Percentiles rank a stretch among this genome's conserved stretches.
Evolutionary conservation across 116 monocot genomes (phyloP).

Genomic region (Phalaenopsis hybrid): DNA sequence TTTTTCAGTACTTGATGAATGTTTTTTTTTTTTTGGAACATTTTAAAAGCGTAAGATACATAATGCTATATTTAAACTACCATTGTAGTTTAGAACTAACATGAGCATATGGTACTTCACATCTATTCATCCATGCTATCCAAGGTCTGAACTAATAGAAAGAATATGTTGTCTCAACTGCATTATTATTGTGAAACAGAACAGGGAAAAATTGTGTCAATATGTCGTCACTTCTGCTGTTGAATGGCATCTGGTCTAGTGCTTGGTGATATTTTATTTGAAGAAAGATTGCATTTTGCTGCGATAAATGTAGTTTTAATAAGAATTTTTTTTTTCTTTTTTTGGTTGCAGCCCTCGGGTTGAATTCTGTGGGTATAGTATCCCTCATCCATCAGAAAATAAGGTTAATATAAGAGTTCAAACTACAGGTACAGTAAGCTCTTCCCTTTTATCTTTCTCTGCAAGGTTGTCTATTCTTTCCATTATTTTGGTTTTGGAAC

Average conservation of each 20-base stretch:
- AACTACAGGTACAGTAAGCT: constrained; percentile 54
- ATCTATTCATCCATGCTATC: too few relatives aligned
- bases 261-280: not conserved
- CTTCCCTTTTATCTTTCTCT: not conserved
- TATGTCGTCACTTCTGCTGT: too few relatives aligned
- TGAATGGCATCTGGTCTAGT: too few relatives aligned
- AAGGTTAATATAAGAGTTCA: constrained; percentile 92
- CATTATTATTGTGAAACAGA: too few relatives aligned
- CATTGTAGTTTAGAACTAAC: too few relatives aligned
- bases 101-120: too few relatives aligned
- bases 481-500: not conserved
- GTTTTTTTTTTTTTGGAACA: not conserved
- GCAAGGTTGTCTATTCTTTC: not conserved
- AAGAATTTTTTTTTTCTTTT: not conserved
- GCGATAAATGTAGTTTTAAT: not conserved
- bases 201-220: too few relatives aligned
- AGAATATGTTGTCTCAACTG: too few relatives aligned
- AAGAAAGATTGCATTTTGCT: not conserved
- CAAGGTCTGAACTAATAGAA: too few relatives aligned
- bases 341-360: constrained; percentile 61
- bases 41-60: not conserved
- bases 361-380: constrained; percentile 76
- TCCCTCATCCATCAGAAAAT: constrained; percentile 91
- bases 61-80: not conserved
- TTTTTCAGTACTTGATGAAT: not conserved